Conservation (phyloP, 1,284 basidiomycete species). For the Mixia osmundae region DNA sequence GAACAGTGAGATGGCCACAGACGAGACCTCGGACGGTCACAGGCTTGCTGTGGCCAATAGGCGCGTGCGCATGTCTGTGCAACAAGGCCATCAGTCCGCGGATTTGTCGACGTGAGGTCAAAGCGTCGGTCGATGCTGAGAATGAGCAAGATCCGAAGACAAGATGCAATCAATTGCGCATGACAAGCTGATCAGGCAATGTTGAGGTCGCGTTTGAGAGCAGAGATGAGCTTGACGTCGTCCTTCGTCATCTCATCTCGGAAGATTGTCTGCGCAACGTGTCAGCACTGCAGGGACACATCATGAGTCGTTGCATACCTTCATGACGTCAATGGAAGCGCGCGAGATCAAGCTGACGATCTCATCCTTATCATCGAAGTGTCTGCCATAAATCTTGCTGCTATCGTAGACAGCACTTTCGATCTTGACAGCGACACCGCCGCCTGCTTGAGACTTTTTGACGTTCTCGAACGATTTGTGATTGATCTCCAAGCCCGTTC, state of each 20-base stretch:
- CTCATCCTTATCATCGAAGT: slow-evolving; percentile 81
- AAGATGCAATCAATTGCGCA: too few relatives aligned
- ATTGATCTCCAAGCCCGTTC: slow-evolving; percentile 85
- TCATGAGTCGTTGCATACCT: slow-evolving; percentile 29
- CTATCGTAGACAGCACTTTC: slow-evolving; percentile 92
- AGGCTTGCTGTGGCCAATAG: too few relatives aligned
- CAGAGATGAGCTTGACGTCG: slow-evolving; percentile 78
- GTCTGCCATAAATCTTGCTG: slow-evolving; percentile 62
- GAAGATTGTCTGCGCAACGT: slow-evolving; percentile 41
- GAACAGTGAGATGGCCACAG: too few relatives aligned
- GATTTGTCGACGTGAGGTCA: too few relatives aligned
- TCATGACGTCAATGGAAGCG: slow-evolving; percentile 81
- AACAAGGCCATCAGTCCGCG: too few relatives aligned
- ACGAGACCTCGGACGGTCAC: too few relatives aligned
- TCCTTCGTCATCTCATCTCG: slow-evolving; percentile 71
- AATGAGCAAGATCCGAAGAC: too few relatives aligned
- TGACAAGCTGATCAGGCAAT: slow-evolving; percentile 20
- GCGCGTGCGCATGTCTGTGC: too few relatives aligned
- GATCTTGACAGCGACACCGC: slow-evolving; percentile 93
- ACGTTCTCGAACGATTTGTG: slow-evolving; percentile 35
- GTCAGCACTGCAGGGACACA: slow-evolving; percentile 7
- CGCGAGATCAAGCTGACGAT: slow-evolving; percentile 73
- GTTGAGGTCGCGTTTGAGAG: slow-evolving; percentile 46
- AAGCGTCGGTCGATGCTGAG: too few relatives aligned
- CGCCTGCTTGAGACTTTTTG: slow-evolving; percentile 79